These are phyloP conservation scores for Boechera retrofracta DNA, from an alignment of 345 rosid species.

Conservation along the genomic window DNA sequence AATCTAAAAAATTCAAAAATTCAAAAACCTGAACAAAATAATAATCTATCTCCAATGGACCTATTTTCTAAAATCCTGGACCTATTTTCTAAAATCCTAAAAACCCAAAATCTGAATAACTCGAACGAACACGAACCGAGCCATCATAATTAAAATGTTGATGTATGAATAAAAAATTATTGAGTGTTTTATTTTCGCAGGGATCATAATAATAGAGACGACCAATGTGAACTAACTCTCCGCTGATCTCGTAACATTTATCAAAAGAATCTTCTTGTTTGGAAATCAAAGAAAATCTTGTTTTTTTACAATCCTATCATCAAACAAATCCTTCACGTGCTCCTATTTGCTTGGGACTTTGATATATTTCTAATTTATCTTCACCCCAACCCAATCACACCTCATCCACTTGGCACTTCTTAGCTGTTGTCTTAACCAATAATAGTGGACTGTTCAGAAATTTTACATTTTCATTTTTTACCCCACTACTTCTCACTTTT, in stretches of 20 bases:
- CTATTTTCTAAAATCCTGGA: no score
- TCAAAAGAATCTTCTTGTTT: slow-evolving; percentile 36
- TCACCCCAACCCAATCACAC: slow-evolving; percentile 24
- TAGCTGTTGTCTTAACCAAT: slow-evolving; percentile 39
- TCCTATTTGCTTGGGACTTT: slow-evolving; percentile 16
- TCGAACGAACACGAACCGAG: no score
- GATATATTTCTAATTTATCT: slow-evolving; percentile 5
- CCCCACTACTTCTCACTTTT: neutral
- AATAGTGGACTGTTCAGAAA: neutral
- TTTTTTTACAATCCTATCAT: slow-evolving; percentile 28
- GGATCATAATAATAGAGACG: slow-evolving; percentile 11
- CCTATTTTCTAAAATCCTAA: no score
- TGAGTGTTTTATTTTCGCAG: neutral
- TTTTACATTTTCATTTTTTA: slow-evolving; percentile 3
- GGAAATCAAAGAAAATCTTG: slow-evolving; percentile 23
- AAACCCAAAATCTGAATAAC: no score
- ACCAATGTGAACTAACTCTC: slow-evolving; percentile 11
- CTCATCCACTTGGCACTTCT: slow-evolving; percentile 30
- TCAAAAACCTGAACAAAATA: no score
- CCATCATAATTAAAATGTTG: no score
- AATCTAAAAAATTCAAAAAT: no score
- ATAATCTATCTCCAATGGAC: no score
- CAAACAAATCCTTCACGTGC: slow-evolving; percentile 14
- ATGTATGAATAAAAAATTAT: no score
- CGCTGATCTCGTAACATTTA: neutral